Percentiles rank a stretch among this genome's conserved stretches.
Conservation (phyloP, 1,139 yeast species). For the Hansenula sp. region DNA sequence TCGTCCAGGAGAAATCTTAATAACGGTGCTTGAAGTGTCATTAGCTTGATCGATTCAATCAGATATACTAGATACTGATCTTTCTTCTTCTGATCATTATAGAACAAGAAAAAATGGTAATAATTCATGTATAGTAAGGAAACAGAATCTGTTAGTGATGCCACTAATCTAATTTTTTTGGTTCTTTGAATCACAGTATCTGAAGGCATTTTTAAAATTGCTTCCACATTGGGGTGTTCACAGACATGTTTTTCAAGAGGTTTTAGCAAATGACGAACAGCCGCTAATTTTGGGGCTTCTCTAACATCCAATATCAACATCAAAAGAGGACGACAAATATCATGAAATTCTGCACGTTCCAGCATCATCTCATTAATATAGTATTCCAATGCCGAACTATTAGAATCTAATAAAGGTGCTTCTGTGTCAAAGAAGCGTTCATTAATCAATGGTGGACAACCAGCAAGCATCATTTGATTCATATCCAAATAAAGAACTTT, state of each 20-base stretch:
- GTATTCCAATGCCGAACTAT: slow-evolving; percentile 15
- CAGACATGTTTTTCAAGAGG: slow-evolving; percentile 12
- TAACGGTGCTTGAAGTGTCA: background rate
- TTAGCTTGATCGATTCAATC: slow-evolving; percentile 5
- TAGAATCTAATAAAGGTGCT: slow-evolving; percentile 19
- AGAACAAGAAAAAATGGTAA: slow-evolving; percentile 19
- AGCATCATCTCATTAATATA: slow-evolving; percentile 13
- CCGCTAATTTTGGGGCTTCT: slow-evolving; percentile 11
- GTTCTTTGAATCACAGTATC: slow-evolving; percentile 15
- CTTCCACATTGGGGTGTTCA: slow-evolving; percentile 7
- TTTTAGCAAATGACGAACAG: slow-evolving; percentile 7
- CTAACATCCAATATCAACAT: slow-evolving; percentile 15
- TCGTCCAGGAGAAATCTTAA: background rate
- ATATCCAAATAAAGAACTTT: slow-evolving; percentile 16
- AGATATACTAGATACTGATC: slow-evolving; percentile 12
- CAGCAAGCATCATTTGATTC: slow-evolving; percentile 16
- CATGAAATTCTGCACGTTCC: slow-evolving; percentile 13
- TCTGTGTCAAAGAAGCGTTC: slow-evolving; percentile 17
- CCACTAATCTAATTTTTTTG: slow-evolving; percentile 10
- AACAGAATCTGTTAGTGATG: slow-evolving; percentile 9
- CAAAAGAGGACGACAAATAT: slow-evolving; percentile 14
- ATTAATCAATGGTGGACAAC: slow-evolving; percentile 19
- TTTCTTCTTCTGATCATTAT: slow-evolving; percentile 10
- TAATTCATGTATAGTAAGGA: slow-evolving; percentile 17
- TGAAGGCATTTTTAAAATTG: slow-evolving; percentile 14